Conservation (phyloP, 176 grass and related monocot genomes). For the Ensete glaucum region DNA sequence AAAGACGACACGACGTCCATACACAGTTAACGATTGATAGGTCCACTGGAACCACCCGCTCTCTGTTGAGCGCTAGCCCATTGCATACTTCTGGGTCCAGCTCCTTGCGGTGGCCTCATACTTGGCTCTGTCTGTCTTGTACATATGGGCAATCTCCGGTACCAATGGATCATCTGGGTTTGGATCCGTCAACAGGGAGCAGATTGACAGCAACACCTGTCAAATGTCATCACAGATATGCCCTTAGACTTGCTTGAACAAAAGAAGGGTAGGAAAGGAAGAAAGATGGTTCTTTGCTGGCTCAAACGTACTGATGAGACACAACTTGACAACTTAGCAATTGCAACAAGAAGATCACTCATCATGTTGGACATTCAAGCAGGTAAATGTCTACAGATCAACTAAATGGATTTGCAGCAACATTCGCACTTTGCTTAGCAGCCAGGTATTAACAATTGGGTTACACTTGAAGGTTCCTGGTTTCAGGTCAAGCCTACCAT, state of each 20-base stretch:
- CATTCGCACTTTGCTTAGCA: no score
- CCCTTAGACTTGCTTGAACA: neutral
- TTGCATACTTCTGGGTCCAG: constrained; percentile 77
- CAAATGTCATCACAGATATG: neutral
- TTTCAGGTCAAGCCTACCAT: no score
- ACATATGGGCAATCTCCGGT: constrained; percentile 74
- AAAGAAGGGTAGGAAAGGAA: neutral
- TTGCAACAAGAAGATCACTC: no score
- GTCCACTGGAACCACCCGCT: neutral
- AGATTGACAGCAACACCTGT: constrained; percentile 66
- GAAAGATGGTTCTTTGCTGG: neutral
- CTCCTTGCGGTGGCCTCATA: constrained; percentile 58
- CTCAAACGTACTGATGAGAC: neutral
- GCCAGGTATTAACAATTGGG: no score
- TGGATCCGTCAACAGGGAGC: constrained; percentile 54
- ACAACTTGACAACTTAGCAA: no score
- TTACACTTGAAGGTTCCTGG: no score
- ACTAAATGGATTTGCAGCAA: no score
- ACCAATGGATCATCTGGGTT: constrained; percentile 73
- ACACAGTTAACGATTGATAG: neutral
- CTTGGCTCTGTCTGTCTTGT: constrained; percentile 63
- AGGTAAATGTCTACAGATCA: no score
- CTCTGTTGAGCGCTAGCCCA: constrained; percentile 13
- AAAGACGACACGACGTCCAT: neutral
- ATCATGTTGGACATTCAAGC: no score